phyloP scores from a whole-genome alignment of 441 rosid genomes.

The Arabidopsis hybrid region DNA sequence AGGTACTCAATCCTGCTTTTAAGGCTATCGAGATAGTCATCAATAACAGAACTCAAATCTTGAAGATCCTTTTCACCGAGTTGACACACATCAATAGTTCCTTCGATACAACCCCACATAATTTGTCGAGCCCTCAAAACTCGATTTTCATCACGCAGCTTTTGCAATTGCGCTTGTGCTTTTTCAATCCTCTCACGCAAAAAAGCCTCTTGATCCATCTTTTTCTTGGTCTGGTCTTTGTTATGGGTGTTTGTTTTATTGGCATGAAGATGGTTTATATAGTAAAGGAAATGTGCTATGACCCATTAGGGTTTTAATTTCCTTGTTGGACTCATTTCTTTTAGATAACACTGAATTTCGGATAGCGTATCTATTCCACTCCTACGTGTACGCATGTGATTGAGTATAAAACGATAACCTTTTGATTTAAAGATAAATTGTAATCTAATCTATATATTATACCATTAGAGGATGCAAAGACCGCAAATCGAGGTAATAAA shows the following conservation, averaged over 20 bases:
- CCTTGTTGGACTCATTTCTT: background rate
- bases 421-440: background rate
- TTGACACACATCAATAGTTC: background rate
- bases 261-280: background rate
- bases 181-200: background rate
- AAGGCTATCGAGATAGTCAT: background rate
- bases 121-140: background rate
- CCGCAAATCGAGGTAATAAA: too few relatives aligned
- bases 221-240: constrained; percentile 47
- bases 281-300: background rate
- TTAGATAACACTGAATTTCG: background rate
- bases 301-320: background rate
- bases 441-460: background rate
- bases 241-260: background rate
- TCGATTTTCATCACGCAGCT: background rate
- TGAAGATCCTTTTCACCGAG: background rate
- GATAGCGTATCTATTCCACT: background rate
- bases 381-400: background rate
- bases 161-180: background rate
- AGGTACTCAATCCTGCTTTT: background rate
- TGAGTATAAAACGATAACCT: background rate
- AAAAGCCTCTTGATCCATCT: constrained; percentile 49
- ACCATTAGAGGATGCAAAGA: too few relatives aligned
- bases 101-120: background rate
- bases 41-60: background rate